These are phyloP conservation scores for Cryphonectria radicalis DNA, from an alignment of 2,329 filamentous ascomycete genomes.

Conservation along the genomic window DNA sequence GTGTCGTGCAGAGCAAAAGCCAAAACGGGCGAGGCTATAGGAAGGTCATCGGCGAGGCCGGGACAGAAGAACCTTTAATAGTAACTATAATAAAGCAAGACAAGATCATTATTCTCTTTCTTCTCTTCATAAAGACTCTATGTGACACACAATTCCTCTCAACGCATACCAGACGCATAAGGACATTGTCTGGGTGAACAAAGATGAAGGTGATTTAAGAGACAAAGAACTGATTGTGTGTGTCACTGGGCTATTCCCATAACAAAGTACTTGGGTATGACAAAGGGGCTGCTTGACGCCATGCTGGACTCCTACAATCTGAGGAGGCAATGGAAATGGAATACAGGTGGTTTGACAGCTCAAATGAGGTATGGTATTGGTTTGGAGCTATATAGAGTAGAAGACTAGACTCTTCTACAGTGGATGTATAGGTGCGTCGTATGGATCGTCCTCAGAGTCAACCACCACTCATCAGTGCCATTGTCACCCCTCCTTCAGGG, in stretches of 20 bases:
- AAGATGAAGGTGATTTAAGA: neutral
- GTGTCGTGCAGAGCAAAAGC: neutral
- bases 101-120: neutral
- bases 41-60: too few relatives aligned
- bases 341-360: neutral
- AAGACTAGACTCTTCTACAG: too few relatives aligned
- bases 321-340: too few relatives aligned
- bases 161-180: neutral
- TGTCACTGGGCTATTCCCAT: neutral
- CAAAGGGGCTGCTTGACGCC: neutral
- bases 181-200: neutral
- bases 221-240: neutral
- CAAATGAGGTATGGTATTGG: neutral
- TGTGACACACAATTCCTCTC: too few relatives aligned
- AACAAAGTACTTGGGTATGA: neutral
- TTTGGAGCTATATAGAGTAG: neutral
- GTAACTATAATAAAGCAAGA: neutral
- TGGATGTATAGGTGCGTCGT: neutral
- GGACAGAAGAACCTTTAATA: neutral
- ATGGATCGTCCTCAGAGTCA: neutral
- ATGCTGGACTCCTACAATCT: too few relatives aligned
- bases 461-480: neutral
- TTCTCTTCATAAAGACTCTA: too few relatives aligned
- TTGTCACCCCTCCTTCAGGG: neutral
- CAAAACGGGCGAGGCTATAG: neutral